phyloP scores from a whole-genome alignment of 2,329 filamentous ascomycete species.

The Shiraia sp. region DNA sequence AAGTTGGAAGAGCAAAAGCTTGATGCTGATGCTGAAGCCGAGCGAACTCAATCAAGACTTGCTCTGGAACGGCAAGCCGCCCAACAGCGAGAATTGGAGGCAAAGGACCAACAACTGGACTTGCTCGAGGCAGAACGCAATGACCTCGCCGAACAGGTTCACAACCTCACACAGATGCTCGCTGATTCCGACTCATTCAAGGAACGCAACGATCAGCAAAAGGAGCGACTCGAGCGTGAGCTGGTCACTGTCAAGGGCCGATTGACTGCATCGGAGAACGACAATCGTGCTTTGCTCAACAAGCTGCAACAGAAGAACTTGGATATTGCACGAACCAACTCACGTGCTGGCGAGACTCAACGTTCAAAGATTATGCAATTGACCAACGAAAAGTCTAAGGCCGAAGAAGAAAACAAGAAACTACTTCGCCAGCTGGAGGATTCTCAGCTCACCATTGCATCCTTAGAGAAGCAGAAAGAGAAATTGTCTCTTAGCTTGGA shows the following conservation, averaged over 20 bases:
- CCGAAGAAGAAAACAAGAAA: slow-evolving; percentile 81
- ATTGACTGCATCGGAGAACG: slow-evolving; percentile 89
- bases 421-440: slow-evolving; percentile 85
- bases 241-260: slow-evolving; percentile 88
- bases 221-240: slow-evolving; percentile 89
- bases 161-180: slow-evolving; percentile 84
- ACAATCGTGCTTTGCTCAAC: slow-evolving; percentile 92
- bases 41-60: slow-evolving; percentile 75
- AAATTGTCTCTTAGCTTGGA: slow-evolving; percentile 87
- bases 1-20: slow-evolving; percentile 84
- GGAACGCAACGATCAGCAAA: slow-evolving; percentile 87
- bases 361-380: slow-evolving; percentile 75
- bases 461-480: slow-evolving; percentile 91
- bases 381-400: slow-evolving; percentile 78
- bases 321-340: slow-evolving; percentile 89
- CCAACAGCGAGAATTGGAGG: slow-evolving; percentile 78
- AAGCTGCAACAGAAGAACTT: slow-evolving; percentile 97
- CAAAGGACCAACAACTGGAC: slow-evolving; percentile 73
- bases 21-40: slow-evolving; percentile 78
- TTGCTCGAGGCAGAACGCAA: slow-evolving; percentile 80
- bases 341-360: slow-evolving; percentile 81
- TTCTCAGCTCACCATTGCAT: slow-evolving; percentile 77
- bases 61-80: slow-evolving; percentile 80
- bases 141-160: slow-evolving; percentile 76
- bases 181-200: slow-evolving; percentile 88